Evolutionary conservation across 2,329 filamentous ascomycete species (phyloP), one percentile per base, ranked within the genome.

Genomic region (Lachnellula occidentalis): DNA sequence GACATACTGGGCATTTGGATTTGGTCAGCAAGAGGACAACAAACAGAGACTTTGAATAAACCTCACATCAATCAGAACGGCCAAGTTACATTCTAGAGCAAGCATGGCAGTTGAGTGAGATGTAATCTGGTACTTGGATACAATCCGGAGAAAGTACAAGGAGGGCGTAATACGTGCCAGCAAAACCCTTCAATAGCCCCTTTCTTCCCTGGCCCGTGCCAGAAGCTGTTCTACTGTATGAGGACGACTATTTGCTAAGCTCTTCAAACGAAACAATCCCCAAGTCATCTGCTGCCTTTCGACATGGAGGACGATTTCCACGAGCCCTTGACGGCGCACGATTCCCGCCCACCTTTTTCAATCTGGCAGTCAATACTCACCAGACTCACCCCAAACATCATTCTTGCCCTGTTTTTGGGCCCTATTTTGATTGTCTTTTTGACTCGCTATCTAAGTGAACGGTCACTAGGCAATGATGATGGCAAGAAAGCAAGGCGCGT

Each of bases 401-500:
- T 63, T 17, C 21, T 61, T 11, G 61, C 62, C 5, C 36, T 62
- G 4, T 31, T 64, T 31, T 41, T 66, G 11, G 55, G 58, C 14
- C 58, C 59, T 34, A n/a, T 62, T 21, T 22, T 61, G 8, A 49
- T 66, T 7, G 37, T 58, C 5, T 45, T 65, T 55, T 53, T 59
- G 21, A 65, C 66, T 34, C 54, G 64, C 31, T 51, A 65, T n/a
- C 8, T 66, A 11, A 66, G 61, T 36, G 60, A 59, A 27, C 48
- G 56, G 9, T n/a, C 50, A 17, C 46, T 58, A 7, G 17, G 48
- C 19, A 39, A 51, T 19, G 21, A 37, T 17, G 34, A 47, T 48
- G 42, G 53, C 22, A 36, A 53, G 21, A 50, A 60, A 39, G 58
- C 49, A n/a, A 56, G 51, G 59, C 69, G 68, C 51, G 73, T 79